Base-by-base conservation (phyloP, 1,284 basidiomycete species). In the Pholiota adiposa region DNA sequence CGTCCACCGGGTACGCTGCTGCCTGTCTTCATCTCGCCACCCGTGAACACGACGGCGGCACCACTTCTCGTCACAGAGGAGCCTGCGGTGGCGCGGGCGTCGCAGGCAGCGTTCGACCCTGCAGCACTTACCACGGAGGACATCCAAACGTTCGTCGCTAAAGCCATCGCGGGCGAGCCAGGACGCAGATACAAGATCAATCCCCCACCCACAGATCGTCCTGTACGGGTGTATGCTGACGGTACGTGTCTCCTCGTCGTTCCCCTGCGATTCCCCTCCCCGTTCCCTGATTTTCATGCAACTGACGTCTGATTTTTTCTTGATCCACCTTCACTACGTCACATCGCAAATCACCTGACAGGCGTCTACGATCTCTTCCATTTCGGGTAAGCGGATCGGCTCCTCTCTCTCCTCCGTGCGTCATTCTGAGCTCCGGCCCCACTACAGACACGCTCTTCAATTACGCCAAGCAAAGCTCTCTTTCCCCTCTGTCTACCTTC, bases 361-460 rank as follows among this genome's bases (percentile, higher is more conserved):
- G 89, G 93, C 41, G 94, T 96, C 12, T 96, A 96, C 70, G 95
- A 97, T 76, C 81, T 97, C 51, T 97, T 97, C 78, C 95, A 98
- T 76, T 97, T 94, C 73, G 95, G 93, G 89, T 94, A 73, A 67
- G 84, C 64, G 36, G 19, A 53, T 51, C 43, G 51, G 61, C 54
- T 61, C 18, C 36, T 65, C 59, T 38, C 58, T 36, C 21, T 33
- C 40, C 19, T 40, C 54, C 27, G 21, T 50, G 27, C 14, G 16
- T 34, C 21, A 19, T 44, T 25, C 19, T 46, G 21, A 16, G 18
- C 25, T 21, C 48, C 21, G 50, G 41, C 41, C 19, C 23, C 19
- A 33, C 38, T 38, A 31, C 67, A 95, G 94, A 11, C 95, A 97
- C 78, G 93, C 94, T 1, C 81, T 98, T 31, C 96, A 97, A 76